Base-by-base conservation (phyloP, 768 basidiomycete species). In the Mycena floridula region DNA sequence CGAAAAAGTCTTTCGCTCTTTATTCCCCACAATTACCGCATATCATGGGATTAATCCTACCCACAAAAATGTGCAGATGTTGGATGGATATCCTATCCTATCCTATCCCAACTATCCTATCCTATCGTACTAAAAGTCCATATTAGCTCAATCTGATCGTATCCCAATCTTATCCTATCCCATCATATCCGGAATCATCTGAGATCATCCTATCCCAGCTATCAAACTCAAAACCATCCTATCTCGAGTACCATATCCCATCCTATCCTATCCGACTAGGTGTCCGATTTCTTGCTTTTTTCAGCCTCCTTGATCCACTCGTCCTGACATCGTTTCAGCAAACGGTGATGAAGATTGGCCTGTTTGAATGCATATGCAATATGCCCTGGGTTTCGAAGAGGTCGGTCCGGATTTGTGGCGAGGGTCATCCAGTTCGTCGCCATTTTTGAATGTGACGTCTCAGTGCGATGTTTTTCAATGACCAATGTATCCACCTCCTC, bases 401-500 rank as follows among this genome's bases (percentile, higher is more conserved):
- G n/a, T 30, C n/a, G 28, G 9, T 30, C 28, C 9, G n/a, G 28
- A 9, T 30, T n/a, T n/a, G 9, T n/a, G n/a, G 28, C 28, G n/a
- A 30, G 28, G n/a, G 28, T 30, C n/a, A n/a, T 30, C 28, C 28
- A 30, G n/a, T 30, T 30, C 9, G 28, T n/a, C 9, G 28, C 28
- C 9, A n/a, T 9, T 9, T 30, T 9, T 9, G 9, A n/a, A 30
- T 30, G 28, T 1, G 48, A 53, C n/a, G 5, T 21, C 11, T 30
- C 22, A 6, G 43, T 48, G 3, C 55, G 47, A 20, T 38, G 35
- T 39, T 61, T 55, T 44, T 63, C 61, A 37, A 50, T 54, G 37
- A 56, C 53, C 16, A 63, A 42, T 37, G 61, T 56, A 32, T 63
- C 60, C 27, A 52, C 54, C 44, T 60, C 58, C 48, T 63, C 62